A percentile compares a stretch with the other conserved stretches of the same genome.
phyloP scores from a whole-genome alignment of 345 rosid genomes.

The Psidium guajava region DNA sequence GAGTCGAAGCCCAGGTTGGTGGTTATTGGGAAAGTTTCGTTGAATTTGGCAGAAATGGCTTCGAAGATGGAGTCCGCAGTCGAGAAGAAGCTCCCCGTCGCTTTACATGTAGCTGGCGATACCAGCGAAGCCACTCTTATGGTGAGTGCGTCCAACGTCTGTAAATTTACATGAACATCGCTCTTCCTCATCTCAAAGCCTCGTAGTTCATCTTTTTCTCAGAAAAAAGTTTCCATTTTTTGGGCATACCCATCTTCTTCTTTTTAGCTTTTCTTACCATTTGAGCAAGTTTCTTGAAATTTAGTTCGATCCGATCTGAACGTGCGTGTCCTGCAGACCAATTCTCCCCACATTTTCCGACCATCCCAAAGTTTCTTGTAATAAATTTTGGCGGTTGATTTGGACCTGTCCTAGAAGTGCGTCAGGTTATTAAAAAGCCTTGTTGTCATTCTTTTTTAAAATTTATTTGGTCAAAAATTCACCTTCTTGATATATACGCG shows the following conservation, averaged over 20 bases:
- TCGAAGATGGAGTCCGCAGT: slow-evolving; percentile 6
- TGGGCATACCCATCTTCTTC: not conserved
- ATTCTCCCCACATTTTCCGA: not conserved
- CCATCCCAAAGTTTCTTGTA: not conserved
- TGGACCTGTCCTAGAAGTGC: not conserved
- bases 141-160: slow-evolving; percentile 2
- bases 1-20: slow-evolving; percentile 2
- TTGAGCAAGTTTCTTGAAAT: not conserved
- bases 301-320: not conserved
- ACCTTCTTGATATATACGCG: not conserved
- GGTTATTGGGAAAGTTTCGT: slow-evolving; percentile 4
- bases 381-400: not conserved
- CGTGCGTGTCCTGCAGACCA: not conserved
- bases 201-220: not conserved
- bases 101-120: slow-evolving; percentile 6
- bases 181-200: not conserved
- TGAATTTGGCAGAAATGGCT: slow-evolving; percentile 21
- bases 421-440: not conserved
- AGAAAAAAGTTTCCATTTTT: not conserved
- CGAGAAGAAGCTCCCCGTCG: slow-evolving; percentile 10
- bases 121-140: slow-evolving; percentile 10
- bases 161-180: not conserved
- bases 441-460: not conserved
- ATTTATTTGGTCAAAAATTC: not conserved
- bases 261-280: not conserved